Percentiles rank a stretch among this genome's conserved stretches.
phyloP scores from a whole-genome alignment of 148 eudicot species.

The Rheum nobile region DNA sequence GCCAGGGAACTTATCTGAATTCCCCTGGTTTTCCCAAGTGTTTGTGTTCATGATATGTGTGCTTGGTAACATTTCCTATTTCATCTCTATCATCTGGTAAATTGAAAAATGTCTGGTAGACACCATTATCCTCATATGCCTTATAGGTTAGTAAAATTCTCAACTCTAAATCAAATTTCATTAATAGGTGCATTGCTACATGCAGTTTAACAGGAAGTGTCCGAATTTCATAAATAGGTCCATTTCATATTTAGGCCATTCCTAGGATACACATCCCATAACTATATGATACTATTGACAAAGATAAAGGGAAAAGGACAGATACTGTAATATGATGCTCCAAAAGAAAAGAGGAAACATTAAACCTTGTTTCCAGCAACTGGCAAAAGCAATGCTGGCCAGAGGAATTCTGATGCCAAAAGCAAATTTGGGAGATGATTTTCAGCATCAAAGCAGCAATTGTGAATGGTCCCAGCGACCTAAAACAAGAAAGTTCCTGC shows the following conservation, averaged over 20 bases:
- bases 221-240: not conserved
- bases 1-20: too few relatives aligned
- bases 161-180: not conserved
- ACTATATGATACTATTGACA: not conserved
- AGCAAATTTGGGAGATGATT: conserved; percentile 77
- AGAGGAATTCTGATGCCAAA: conserved; percentile 77
- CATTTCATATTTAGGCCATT: not conserved
- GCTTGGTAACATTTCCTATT: too few relatives aligned
- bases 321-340: not conserved
- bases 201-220: not conserved
- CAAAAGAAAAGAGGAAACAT: not conserved
- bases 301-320: not conserved
- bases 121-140: not conserved
- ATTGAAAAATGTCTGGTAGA: not conserved
- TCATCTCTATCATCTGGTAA: not conserved
- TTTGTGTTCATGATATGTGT: too few relatives aligned
- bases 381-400: conserved; percentile 96
- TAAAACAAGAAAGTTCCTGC: conserved; percentile 13
- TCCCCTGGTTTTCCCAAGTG: too few relatives aligned
- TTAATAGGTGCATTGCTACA: not conserved
- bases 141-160: not conserved
- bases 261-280: not conserved
- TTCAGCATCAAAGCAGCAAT: conserved; percentile 98
- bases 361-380: conserved; percentile 95
- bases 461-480: conserved; percentile 90